Evolutionary conservation across 2,329 filamentous ascomycete genomes (phyloP).

Genomic region (Fusarium tjaetaba): DNA sequence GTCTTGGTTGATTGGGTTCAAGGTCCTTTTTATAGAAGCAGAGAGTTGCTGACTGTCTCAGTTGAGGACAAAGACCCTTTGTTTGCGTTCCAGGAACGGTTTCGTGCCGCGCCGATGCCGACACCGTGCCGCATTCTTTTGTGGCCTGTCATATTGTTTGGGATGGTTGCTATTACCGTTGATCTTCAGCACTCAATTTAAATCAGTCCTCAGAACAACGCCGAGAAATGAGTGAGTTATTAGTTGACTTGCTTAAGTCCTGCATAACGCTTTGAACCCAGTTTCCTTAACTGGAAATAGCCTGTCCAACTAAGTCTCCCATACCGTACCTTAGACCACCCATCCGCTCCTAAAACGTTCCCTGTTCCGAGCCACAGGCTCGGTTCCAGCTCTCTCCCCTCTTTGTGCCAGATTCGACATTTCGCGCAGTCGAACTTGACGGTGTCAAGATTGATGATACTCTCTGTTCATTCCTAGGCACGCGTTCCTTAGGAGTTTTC

Average conservation of each 20-base stretch:
- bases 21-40: neutral
- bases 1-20: neutral
- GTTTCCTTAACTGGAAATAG: constrained; percentile 39
- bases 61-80: neutral
- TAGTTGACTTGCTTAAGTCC: constrained; percentile 12
- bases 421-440: constrained; percentile 25
- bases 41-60: neutral
- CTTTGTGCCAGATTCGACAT: constrained; percentile 28
- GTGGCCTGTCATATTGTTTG: neutral
- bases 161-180: constrained; percentile 1
- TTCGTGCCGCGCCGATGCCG: constrained; percentile 1
- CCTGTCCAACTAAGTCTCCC: constrained; percentile 24
- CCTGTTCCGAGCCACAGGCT: constrained; percentile 26
- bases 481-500: neutral
- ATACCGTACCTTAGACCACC: constrained; percentile 26
- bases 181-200: constrained; percentile 34
- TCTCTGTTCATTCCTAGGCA: constrained; percentile 31
- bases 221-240: constrained; percentile 25
- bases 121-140: neutral
- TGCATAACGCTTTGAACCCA: constrained; percentile 35
- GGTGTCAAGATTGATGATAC: constrained; percentile 16
- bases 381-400: constrained; percentile 33
- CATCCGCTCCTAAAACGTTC: constrained; percentile 33
- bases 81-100: neutral
- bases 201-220: constrained; percentile 25